Conservation (phyloP, 305 asterid species). For the Fraxinus dipetala region DNA sequence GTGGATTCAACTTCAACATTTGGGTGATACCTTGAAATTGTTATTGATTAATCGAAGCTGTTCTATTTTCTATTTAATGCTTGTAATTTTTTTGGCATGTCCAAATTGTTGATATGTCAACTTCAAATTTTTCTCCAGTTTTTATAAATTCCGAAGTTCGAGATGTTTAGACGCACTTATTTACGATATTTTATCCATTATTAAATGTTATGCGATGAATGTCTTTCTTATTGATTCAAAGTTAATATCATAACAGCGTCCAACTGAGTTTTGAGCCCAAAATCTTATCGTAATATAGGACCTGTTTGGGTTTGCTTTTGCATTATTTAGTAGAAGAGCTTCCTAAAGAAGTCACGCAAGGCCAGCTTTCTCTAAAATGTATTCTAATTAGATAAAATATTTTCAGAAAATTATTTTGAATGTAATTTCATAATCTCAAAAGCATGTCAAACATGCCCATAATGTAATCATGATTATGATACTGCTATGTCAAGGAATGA, state of each 20-base stretch:
- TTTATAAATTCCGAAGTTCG: background rate
- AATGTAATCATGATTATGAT: background rate
- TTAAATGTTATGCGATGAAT: background rate
- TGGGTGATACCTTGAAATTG: background rate
- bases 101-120: background rate
- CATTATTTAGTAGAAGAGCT: background rate
- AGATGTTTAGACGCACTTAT: background rate
- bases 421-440: background rate
- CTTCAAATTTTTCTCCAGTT: background rate
- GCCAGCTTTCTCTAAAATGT: background rate
- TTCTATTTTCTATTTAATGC: background rate
- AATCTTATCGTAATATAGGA: background rate
- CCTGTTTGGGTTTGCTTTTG: background rate
- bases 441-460: background rate
- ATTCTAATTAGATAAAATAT: no score
- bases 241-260: background rate
- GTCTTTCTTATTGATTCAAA: background rate
- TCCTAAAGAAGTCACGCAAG: background rate
- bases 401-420: no score
- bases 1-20: background rate
- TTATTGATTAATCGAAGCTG: background rate
- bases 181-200: no score
- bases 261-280: background rate
- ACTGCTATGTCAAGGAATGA: background rate
- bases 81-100: background rate